These are phyloP conservation scores for Alloascoidea africana DNA, from an alignment of 805 yeast genomes.

Conservation along the genomic window DNA sequence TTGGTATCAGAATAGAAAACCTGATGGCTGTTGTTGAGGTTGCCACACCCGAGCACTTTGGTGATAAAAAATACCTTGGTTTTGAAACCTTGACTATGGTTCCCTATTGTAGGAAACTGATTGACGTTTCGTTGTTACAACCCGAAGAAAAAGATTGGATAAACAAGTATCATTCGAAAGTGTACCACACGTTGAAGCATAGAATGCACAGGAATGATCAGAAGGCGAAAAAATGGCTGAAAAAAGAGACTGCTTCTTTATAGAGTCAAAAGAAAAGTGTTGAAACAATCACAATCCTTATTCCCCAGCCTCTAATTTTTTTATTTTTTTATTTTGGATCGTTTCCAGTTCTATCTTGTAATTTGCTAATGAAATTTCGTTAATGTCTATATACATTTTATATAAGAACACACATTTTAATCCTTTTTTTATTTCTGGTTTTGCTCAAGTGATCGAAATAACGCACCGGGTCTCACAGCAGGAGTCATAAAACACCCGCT, in stretches of 20 bases:
- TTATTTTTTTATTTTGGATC: too few species aligned
- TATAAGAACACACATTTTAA: too few species aligned
- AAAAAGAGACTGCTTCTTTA: slow-evolving; percentile 40
- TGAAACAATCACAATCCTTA: too few species aligned
- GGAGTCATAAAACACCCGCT: too few species aligned
- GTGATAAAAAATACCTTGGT: slow-evolving; percentile 40
- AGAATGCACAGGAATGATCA: slow-evolving; percentile 35
- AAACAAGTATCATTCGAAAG: slow-evolving; percentile 44
- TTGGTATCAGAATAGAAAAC: slow-evolving; percentile 83
- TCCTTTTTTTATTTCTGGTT: too few species aligned
- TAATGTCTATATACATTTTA: too few species aligned
- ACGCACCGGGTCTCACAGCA: too few species aligned
- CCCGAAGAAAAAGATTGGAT: slow-evolving; percentile 53
- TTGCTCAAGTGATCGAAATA: too few species aligned
- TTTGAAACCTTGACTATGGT: slow-evolving; percentile 78
- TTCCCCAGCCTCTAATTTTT: too few species aligned
- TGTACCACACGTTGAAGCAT: slow-evolving; percentile 36
- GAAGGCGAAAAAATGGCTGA: slow-evolving; percentile 56
- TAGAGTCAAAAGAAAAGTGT: too few species aligned
- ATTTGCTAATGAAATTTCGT: too few species aligned
- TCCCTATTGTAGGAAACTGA: slow-evolving; percentile 70
- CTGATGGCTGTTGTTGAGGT: slow-evolving; percentile 43
- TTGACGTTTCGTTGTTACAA: slow-evolving; percentile 42
- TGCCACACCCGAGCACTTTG: slow-evolving; percentile 27
- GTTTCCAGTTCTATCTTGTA: too few species aligned